phyloP scores from a whole-genome alignment of 208 protist genomes.

The Endotrypanum monterogeii region DNA sequence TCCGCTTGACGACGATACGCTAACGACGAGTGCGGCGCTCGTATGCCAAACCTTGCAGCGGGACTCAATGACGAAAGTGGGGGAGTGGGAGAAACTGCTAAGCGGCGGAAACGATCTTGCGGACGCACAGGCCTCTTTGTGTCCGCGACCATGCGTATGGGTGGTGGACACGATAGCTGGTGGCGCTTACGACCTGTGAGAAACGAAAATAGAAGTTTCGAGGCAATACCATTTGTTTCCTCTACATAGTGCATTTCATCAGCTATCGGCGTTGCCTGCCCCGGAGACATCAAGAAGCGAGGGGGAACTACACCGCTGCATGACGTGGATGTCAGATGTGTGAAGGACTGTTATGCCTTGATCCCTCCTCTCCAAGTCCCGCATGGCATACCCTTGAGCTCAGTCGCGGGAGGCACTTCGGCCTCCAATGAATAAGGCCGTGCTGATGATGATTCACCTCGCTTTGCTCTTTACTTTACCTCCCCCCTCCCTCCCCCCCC shows the following conservation, averaged over 20 bases:
- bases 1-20: slow-evolving; percentile 43
- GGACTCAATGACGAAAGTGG: background rate
- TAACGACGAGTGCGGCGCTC: slow-evolving; percentile 31
- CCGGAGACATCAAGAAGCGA: background rate
- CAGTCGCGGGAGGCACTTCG: too few species aligned
- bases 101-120: slow-evolving; percentile 1
- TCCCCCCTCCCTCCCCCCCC: background rate
- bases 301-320: background rate
- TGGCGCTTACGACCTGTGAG: slow-evolving; percentile 20
- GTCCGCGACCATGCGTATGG: slow-evolving; percentile 16
- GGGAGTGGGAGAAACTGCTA: slow-evolving; percentile 11
- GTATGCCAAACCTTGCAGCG: slow-evolving; percentile 22
- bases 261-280: background rate
- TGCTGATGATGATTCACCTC: too few species aligned
- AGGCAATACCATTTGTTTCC: background rate
- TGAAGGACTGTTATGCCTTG: background rate
- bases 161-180: slow-evolving; percentile 9
- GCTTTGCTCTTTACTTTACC: background rate
- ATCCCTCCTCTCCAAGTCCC: too few species aligned
- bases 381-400: too few species aligned
- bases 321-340: background rate
- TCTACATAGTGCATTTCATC: too few species aligned
- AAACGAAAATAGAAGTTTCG: background rate
- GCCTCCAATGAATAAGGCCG: too few species aligned
- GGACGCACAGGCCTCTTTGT: slow-evolving; percentile 19